Conservation (phyloP, 164 flowering plant genomes). For the Litsea cubeba region DNA sequence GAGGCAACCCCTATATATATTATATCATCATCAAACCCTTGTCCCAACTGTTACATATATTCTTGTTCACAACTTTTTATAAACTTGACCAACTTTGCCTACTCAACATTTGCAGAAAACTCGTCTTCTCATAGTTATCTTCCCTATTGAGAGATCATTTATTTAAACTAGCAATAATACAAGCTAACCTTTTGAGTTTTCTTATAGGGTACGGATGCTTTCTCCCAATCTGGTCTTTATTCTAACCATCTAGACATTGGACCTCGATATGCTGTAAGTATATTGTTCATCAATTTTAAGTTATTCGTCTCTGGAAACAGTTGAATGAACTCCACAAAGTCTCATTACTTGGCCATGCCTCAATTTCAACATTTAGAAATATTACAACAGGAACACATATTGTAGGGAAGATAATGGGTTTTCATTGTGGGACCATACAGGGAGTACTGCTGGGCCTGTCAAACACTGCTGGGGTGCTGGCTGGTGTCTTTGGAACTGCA, state of each 20-base stretch:
- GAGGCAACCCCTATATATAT: no score
- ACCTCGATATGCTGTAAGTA: slow-evolving; percentile 93
- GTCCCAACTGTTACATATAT: no score
- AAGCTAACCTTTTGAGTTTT: background rate
- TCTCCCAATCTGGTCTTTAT: slow-evolving; percentile 93
- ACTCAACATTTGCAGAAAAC: background rate
- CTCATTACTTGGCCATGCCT: background rate
- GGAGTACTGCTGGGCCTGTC: slow-evolving; percentile 92
- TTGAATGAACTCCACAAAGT: background rate
- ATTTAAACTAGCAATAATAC: background rate
- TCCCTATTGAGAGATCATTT: background rate
- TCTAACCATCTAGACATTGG: slow-evolving; percentile 99
- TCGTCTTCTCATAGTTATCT: background rate
- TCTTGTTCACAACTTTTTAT: background rate
- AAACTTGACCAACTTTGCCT: background rate
- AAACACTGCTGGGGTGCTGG: slow-evolving; percentile 94
- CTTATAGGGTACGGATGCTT: slow-evolving; percentile 92
- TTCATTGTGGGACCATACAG: slow-evolving; percentile 29
- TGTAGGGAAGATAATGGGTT: background rate
- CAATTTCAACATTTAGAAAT: background rate
- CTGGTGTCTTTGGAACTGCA: slow-evolving; percentile 93
- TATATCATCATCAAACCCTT: no score
- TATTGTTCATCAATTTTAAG: background rate
- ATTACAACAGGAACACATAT: background rate
- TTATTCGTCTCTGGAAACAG: background rate